Conservation (phyloP, 371 early-diverging fungal genomes). For the Apophysomyces trapeziformis region DNA sequence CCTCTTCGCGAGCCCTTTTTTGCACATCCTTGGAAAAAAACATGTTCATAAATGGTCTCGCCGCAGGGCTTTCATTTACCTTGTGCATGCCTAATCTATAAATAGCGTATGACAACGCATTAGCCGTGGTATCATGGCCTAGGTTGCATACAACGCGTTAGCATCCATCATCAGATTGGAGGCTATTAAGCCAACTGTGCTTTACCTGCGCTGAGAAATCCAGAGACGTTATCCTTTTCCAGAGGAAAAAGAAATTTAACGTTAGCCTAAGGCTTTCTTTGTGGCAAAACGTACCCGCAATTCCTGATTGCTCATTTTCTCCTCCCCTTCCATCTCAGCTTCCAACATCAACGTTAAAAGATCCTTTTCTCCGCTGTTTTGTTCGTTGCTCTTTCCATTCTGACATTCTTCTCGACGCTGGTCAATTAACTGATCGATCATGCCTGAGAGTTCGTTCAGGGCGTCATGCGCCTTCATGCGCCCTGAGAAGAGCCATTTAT, state of each 20-base stretch:
- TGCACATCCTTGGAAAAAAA: conserved; percentile 22
- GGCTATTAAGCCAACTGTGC: not conserved
- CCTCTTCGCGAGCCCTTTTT: conserved; percentile 34
- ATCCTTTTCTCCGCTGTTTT: conserved; percentile 38
- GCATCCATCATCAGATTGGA: conserved; percentile 21
- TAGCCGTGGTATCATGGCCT: conserved; percentile 29
- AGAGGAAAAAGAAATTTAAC: not conserved
- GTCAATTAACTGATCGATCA: conserved; percentile 44
- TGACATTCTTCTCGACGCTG: conserved; percentile 29
- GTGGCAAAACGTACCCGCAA: conserved; percentile 25
- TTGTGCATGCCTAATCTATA: conserved; percentile 34
- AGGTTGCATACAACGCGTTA: not conserved
- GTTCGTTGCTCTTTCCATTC: conserved; percentile 10
- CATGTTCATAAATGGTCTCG: not conserved
- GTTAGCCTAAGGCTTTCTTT: not conserved
- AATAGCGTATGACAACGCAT: conserved; percentile 22
- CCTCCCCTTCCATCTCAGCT: conserved; percentile 25
- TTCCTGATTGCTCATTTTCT: conserved; percentile 32
- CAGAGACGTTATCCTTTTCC: conserved; percentile 22
- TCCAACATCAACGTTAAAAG: conserved; percentile 54
- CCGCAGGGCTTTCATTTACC: conserved; percentile 8
- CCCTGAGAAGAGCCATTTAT: conserved; percentile 29
- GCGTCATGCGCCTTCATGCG: conserved; percentile 36
- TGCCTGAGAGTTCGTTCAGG: conserved; percentile 22
- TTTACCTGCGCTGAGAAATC: conserved; percentile 39